Evolutionary conservation across 768 basidiomycete genomes (phyloP).

Genomic region (Psilocybe azurescens): DNA sequence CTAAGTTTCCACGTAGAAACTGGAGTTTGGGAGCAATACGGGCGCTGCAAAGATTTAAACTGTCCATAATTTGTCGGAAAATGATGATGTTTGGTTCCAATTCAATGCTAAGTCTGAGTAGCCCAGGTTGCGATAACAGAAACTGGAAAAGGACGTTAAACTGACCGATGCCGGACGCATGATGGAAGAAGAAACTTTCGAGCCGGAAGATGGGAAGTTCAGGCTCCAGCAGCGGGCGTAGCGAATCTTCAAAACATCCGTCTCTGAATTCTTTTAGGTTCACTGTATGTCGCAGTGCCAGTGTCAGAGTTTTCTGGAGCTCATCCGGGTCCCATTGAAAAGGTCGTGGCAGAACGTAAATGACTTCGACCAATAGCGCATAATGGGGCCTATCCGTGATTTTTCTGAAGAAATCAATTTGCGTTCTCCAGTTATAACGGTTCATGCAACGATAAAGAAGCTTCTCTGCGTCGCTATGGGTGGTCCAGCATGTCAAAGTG

Average conservation of each 20-base stretch:
- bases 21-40: neutral
- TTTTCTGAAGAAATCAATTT: neutral
- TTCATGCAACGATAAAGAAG: conserved; percentile 1
- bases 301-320: neutral
- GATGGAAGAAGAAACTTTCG: neutral
- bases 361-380: neutral
- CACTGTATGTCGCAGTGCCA: neutral
- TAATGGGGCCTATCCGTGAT: neutral
- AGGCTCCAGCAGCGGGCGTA: neutral
- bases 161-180: neutral
- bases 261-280: neutral
- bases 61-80: neutral
- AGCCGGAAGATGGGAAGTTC: neutral
- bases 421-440: conserved; percentile 1
- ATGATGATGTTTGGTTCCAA: neutral
- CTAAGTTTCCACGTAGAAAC: neutral
- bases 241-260: neutral
- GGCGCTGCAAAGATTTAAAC: no score
- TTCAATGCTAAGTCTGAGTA: neutral
- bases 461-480: neutral
- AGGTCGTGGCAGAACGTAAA: neutral
- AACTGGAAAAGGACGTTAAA: neutral
- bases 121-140: neutral
- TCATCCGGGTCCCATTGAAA: neutral
- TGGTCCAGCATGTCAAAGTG: neutral